Base-by-base conservation (phyloP, 1,284 basidiomycete genomes). In the Trichosporon inkin region DNA sequence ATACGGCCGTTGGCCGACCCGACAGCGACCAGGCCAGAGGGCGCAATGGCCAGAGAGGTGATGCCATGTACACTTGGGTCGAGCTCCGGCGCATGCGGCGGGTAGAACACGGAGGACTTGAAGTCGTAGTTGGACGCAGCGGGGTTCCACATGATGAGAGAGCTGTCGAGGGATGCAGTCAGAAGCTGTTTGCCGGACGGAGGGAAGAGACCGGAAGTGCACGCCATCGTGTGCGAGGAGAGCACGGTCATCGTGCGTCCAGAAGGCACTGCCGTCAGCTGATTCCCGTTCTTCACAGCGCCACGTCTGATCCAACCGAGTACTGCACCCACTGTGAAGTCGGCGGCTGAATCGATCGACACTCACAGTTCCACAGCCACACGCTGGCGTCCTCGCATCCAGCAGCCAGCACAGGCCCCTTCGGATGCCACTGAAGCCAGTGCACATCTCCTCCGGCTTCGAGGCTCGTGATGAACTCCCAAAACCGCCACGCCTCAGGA, bases 351-450 rank as follows among this genome's bases (percentile, higher is more conserved):
- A 7, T 22, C 5, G 17, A 16, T 10, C 6, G n/a, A 17, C 11
- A 63, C 58, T 71, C 76, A 94, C 93, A 80, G 80, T 96, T 90
- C 94, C 94, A 99, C 70, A 99, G 82, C 95, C 95, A 99, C 20
- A 95, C 86, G 2, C 90, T 96, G 3, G 88, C 85, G 76, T 99
- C 95, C 66, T 95, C 91, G 16, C 90, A 89, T 36, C 95, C 95
- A 0, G 91, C 93, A 6, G 95, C 83, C 0, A 99, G 83, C 2
- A 97, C 89, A 49, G 82, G 81, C 11, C 94, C 96, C 76, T 88
- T 94, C 0, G 96, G 95, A 80, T 99, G 96, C 95, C 95, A 99
- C 79, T 86, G 82, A 52, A 99, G 76, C 86, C 92, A 97, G 91
- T 95, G 63, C 52, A 98, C 87, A 81, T 99, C 95, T 76, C 96